Evolutionary conservation across 495 filamentous ascomycete genomes (phyloP).

Genomic region (Friedmanniomyces endolithicus): DNA sequence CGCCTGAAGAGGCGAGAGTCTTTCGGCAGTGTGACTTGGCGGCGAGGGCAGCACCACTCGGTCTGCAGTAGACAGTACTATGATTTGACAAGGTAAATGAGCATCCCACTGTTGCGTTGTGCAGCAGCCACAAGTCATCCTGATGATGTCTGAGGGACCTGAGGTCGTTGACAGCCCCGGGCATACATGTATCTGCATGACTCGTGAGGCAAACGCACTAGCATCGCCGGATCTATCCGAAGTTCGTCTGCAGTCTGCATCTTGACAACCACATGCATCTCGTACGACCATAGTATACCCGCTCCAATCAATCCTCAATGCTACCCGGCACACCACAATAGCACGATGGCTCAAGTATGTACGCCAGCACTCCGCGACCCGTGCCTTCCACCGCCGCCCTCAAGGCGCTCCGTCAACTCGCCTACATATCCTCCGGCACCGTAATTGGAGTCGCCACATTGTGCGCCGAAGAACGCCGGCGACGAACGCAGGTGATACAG

Average conservation of each 20-base stretch:
- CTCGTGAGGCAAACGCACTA: too few relatives aligned
- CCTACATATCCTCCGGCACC: conserved; percentile 20
- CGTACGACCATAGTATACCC: neutral
- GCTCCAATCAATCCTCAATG: neutral
- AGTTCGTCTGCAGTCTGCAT: too few relatives aligned
- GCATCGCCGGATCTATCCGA: too few relatives aligned
- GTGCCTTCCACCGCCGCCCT: conserved; percentile 18
- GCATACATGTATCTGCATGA: too few relatives aligned
- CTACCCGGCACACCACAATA: neutral
- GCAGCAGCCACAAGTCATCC: too few relatives aligned
- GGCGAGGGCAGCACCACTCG: conserved; percentile 41
- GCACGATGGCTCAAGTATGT: conserved; percentile 14
- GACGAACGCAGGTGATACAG: conserved; percentile 12
- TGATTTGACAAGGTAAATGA: too few relatives aligned
- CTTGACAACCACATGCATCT: neutral
- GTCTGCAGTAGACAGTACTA: conserved; percentile 29
- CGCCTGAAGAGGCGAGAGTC: conserved; percentile 53
- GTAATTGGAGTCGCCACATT: conserved; percentile 12
- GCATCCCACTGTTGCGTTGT: too few relatives aligned
- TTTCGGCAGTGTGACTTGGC: conserved; percentile 69
- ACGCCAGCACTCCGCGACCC: conserved; percentile 8
- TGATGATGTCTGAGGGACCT: too few relatives aligned
- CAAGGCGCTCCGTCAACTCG: conserved; percentile 18
- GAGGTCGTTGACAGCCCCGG: too few relatives aligned
- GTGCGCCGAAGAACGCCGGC: conserved; percentile 18